Evolutionary conservation across 495 filamentous ascomycete species (phyloP).

Genomic region (Xylaria cubensis): DNA sequence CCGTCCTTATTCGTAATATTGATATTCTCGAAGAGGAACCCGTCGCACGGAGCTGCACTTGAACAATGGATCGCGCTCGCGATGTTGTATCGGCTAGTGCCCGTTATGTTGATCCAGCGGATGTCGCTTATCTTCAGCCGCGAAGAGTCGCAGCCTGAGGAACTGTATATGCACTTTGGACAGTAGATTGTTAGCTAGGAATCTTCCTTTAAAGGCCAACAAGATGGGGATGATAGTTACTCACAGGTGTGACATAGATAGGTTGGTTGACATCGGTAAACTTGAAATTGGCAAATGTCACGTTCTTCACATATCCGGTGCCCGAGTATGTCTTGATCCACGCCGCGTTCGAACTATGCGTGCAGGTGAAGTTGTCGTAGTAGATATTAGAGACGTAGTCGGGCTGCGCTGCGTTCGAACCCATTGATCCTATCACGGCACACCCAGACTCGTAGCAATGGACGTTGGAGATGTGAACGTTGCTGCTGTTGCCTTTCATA

Average conservation of each 20-base stretch:
- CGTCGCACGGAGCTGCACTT: slow-evolving; percentile 53
- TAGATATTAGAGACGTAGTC: slow-evolving; percentile 48
- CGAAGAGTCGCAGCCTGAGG: slow-evolving; percentile 56
- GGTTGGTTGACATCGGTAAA: slow-evolving; percentile 59
- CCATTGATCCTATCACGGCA: slow-evolving; percentile 46
- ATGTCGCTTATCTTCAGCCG: slow-evolving; percentile 58
- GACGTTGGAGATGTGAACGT: slow-evolving; percentile 50
- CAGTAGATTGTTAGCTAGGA: slow-evolving; percentile 23
- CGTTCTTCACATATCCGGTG: slow-evolving; percentile 53
- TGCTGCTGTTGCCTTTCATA: slow-evolving; percentile 65
- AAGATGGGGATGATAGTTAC: neutral
- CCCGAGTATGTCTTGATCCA: slow-evolving; percentile 64
- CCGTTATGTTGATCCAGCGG: slow-evolving; percentile 63
- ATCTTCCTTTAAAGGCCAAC: neutral
- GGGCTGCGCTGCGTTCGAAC: slow-evolving; percentile 41
- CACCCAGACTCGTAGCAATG: slow-evolving; percentile 51
- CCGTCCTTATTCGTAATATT: slow-evolving; percentile 54
- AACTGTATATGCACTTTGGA: slow-evolving; percentile 58
- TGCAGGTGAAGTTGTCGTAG: slow-evolving; percentile 51
- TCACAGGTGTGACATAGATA: slow-evolving; percentile 58
- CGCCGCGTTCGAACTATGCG: slow-evolving; percentile 58
- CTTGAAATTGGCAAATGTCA: slow-evolving; percentile 59
- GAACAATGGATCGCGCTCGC: slow-evolving; percentile 62
- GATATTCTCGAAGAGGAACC: slow-evolving; percentile 57
- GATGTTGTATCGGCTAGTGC: slow-evolving; percentile 61